These are phyloP conservation scores for Candida golubevii DNA, from an alignment of 805 yeast genomes.

Conservation along the genomic window DNA sequence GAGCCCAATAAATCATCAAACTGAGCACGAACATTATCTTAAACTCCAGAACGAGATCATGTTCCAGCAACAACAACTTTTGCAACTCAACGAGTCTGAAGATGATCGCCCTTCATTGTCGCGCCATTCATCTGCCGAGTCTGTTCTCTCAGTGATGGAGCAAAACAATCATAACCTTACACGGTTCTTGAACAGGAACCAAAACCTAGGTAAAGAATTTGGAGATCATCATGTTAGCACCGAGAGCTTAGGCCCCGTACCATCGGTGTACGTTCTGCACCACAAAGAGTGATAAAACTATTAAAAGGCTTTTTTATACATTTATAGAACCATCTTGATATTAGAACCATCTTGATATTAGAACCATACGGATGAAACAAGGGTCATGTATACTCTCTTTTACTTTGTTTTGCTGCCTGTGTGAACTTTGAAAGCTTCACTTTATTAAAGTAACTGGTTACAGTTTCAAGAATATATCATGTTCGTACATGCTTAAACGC, in stretches of 20 bases:
- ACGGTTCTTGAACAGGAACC: constrained; percentile 14
- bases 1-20: constrained; percentile 15
- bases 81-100: constrained; percentile 15
- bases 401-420: not conserved
- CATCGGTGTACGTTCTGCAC: constrained; percentile 15
- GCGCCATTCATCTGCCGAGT: constrained; percentile 14
- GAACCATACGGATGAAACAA: no score
- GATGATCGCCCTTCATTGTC: constrained; percentile 11
- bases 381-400: no score
- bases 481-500: no score
- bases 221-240: constrained; percentile 8
- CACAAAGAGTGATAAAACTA: constrained; percentile 7
- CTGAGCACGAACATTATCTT: constrained; percentile 34
- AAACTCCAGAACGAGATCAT: constrained; percentile 35
- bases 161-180: constrained; percentile 11
- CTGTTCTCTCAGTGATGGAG: constrained; percentile 15
- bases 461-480: no score
- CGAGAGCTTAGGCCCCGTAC: constrained; percentile 12
- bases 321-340: not conserved
- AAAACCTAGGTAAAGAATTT: constrained; percentile 10
- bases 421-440: not conserved
- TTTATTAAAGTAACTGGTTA: no score
- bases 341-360: no score
- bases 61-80: constrained; percentile 33
- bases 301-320: not conserved